Evolutionary conservation across 306 rosid species (phyloP).

Genomic region (Vigna angularis): DNA sequence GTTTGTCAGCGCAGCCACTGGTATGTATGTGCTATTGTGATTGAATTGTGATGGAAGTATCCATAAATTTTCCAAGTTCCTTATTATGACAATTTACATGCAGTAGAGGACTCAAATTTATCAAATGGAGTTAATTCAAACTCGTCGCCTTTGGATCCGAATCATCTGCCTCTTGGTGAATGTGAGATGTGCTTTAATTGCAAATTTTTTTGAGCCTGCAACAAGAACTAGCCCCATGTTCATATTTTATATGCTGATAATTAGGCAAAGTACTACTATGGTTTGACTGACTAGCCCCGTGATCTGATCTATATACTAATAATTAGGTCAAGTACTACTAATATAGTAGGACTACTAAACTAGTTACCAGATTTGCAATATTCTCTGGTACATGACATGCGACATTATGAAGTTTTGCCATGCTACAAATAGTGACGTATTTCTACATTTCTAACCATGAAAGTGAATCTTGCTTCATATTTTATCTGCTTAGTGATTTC

Average conservation of each 20-base stretch:
- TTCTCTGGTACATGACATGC: background rate
- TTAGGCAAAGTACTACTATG: background rate
- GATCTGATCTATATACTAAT: background rate
- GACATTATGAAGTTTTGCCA: background rate
- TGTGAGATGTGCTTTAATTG: constrained; percentile 56
- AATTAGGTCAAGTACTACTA: background rate
- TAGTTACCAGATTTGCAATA: background rate
- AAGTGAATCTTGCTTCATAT: background rate
- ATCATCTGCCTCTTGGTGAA: constrained; percentile 23
- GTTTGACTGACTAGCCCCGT: background rate
- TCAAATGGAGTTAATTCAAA: constrained; percentile 49
- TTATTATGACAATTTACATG: constrained; percentile 45
- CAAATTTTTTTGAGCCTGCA: background rate
- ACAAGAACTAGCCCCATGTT: background rate
- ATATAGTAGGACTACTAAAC: background rate
- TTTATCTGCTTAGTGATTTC: background rate
- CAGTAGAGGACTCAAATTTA: constrained; percentile 61
- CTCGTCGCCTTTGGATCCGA: constrained; percentile 40
- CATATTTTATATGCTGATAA: constrained; percentile 14
- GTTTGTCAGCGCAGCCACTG: constrained; percentile 70
- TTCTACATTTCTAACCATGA: too few species aligned
- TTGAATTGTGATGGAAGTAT: constrained; percentile 23
- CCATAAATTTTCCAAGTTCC: constrained; percentile 8
- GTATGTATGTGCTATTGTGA: constrained; percentile 49
- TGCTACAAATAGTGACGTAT: background rate